Evolutionary conservation across 2,329 filamentous ascomycete species (phyloP), one percentile per base, ranked within the genome.

Genomic region (Colletotrichum incanum): DNA sequence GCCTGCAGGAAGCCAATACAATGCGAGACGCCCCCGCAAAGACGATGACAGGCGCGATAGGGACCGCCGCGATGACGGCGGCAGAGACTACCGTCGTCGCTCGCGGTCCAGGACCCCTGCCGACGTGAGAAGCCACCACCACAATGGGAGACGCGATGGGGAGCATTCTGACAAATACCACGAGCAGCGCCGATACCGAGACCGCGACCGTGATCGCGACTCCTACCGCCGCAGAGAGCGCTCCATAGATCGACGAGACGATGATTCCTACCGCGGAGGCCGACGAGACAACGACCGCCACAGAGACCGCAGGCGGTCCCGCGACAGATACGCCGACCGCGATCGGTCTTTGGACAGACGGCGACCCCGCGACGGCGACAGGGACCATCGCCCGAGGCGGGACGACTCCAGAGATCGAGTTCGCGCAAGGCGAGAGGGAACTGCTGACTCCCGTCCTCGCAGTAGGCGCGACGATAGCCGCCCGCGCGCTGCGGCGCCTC

Each of bases 1-100:
- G 91, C 93, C 93, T 92, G 91, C 92, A 95, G 93, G 93, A 91
- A 94, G 93, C 88, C 92, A 93, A 81, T 88, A 90, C 84, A 91
- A 91, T 84, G 90, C 91, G 80, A 92, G 91, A 85, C 93, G 90
- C 85, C 90, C 84, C 79, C 88, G 88, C 78, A 89, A 91, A 83
- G 87, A 89, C 83, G 88, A 89, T 81, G 86, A 84, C 77, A 90
- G 90, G 81, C 89, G 82, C 81, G 87, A 83, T 75, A 83, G 86
- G 78, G 85, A 87, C 76, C 86, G 86, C 74, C 83, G 86, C 73
- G 84, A 86, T 78, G 84, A 85, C 75, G 83, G 84, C 67, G 83
- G 84, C 69, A 84, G 85, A 79, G 86, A 88, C 76, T 79, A 84
- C 78, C 87, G 88, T 73, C 87, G 89, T 71, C 87, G 89, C 72